Conservation (phyloP, 257 asterid species). For the Przewalskia tangutica region DNA sequence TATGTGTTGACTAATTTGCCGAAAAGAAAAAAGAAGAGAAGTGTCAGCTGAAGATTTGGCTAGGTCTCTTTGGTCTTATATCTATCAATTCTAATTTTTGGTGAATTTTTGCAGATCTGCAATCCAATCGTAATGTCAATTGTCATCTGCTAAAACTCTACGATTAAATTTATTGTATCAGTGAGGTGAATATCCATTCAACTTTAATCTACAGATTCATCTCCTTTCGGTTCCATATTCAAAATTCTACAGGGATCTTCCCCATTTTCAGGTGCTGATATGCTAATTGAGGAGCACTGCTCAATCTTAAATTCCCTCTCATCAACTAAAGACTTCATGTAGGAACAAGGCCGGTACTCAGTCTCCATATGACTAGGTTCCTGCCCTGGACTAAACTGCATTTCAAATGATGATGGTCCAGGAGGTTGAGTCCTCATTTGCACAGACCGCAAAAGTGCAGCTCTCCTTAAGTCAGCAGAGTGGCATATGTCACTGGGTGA, state of each 20-base stretch:
- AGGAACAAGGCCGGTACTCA: conserved; percentile 52
- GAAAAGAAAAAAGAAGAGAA: too few species aligned
- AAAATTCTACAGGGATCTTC: conserved; percentile 35
- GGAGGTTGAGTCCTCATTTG: conserved; percentile 83
- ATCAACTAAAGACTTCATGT: conserved; percentile 44
- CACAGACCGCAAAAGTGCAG: conserved; percentile 83
- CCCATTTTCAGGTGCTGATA: conserved; percentile 24
- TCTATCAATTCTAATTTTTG: too few species aligned
- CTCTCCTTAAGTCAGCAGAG: conserved; percentile 84
- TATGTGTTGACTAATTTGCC: too few species aligned
- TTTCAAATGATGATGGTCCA: conserved; percentile 37
- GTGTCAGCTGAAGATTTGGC: too few species aligned
- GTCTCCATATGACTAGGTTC: conserved; percentile 48
- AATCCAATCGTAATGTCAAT: too few species aligned
- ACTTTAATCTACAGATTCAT: conserved; percentile 15
- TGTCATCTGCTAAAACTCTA: too few species aligned
- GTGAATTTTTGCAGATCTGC: too few species aligned
- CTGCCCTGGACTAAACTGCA: conserved; percentile 38
- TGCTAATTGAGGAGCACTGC: conserved; percentile 26
- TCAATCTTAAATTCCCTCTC: conserved; percentile 40
- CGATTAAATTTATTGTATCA: too few species aligned
- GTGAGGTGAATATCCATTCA: too few species aligned
- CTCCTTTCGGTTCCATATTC: conserved; percentile 27
- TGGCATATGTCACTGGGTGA: conserved; percentile 99
- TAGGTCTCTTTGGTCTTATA: too few species aligned